Base-by-base conservation (phyloP, 305 asterid species). In the Plantago rigida region DNA sequence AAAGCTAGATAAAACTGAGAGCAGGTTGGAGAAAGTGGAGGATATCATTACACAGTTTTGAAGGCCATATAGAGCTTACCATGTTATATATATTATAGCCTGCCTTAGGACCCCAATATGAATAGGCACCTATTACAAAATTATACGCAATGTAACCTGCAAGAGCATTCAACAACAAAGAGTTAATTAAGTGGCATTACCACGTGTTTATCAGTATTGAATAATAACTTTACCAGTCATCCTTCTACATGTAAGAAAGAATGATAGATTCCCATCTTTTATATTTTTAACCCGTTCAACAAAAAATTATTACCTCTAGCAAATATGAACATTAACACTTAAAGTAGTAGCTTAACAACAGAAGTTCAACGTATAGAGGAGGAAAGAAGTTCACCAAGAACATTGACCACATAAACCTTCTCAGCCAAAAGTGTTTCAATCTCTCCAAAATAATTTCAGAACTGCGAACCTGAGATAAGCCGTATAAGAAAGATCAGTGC, bases 81-180 rank as follows among this genome's bases (percentile, higher is more conserved):
- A 91, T 87, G 67, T 86, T 86, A 70, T 87, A 91, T 68, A 91
- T 87, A 73, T 75, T 82, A 74, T 86, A 86, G 64, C 98, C 96
- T 13, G 97, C 97, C 84, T 91, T 91, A 47, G 97, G 97, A 50
- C 97, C 97, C 97, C 97, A 91, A 64, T 85, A 91, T 53, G 98
- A 91, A 72, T 91, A 91, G 56, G 98, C 85, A 65, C 98, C 98
- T 39, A 91, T 86, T 45, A 91, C 98, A 60, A 91, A 91, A 77
- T 91, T 91, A 73, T 91, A 91, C n/a, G 95, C 94, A 53, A 88
- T 81, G 77, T 91, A 87, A 45, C 96, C 97, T 89, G 88, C 78
- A 75, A 66, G 41, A 71, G 60, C 15, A 71, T 54, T 47, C 62
- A 65, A 55, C 60, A 31, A 9, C 28, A 50, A 68, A 36, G 51